Percentiles rank a stretch among this genome's conserved stretches.
Evolutionary conservation across 805 yeast genomes (phyloP).

Genomic region (Diddensiella santjacobensis): DNA sequence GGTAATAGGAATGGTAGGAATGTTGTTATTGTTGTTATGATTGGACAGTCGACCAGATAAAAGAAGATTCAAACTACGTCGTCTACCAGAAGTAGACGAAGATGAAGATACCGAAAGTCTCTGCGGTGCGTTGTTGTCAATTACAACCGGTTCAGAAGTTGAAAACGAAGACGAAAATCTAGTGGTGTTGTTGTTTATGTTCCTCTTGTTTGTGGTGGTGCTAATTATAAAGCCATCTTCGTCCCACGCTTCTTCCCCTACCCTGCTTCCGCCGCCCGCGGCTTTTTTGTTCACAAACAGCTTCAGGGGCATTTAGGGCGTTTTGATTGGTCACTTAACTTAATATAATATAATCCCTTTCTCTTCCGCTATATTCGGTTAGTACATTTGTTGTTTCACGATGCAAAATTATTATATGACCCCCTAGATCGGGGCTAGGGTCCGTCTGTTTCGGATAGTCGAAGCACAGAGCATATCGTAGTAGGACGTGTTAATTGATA

Average conservation of each 20-base stretch:
- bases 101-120: neutral
- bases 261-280: too few species aligned
- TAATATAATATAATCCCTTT: too few species aligned
- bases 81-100: neutral
- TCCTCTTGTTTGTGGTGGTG: neutral
- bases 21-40: neutral
- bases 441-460: too few species aligned
- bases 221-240: neutral
- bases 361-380: too few species aligned
- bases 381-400: too few species aligned
- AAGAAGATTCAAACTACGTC: neutral
- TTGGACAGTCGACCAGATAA: too few species aligned
- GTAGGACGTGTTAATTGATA: too few species aligned
- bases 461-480: too few species aligned
- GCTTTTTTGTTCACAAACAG: neutral
- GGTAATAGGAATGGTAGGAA: neutral
- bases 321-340: too few species aligned
- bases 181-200: neutral
- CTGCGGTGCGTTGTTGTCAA: neutral
- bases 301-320: slow-evolving; percentile 2
- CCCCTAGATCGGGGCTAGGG: too few species aligned
- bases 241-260: neutral
- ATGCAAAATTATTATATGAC: too few species aligned
- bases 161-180: neutral
- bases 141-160: neutral